Evolutionary conservation across 1,139 yeast genomes (phyloP).

Genomic region (Zygosaccharomyces sapae): DNA sequence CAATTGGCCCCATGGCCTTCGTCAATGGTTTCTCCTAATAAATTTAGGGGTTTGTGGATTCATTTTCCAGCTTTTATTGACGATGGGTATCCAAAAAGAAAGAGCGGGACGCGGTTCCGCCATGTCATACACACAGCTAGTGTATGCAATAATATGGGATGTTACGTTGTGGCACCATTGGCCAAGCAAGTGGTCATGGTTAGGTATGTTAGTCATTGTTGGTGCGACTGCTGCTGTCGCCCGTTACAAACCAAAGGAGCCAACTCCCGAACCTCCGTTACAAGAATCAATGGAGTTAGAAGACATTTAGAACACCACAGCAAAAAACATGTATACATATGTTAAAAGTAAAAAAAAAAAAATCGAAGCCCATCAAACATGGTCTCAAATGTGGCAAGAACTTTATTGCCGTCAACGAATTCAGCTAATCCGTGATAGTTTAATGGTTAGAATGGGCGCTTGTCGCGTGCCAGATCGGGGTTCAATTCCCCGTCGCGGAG

Average conservation of each 20-base stretch:
- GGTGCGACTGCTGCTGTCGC: slow-evolving; percentile 63
- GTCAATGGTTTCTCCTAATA: slow-evolving; percentile 63
- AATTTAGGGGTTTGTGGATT: slow-evolving; percentile 75
- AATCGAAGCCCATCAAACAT: too few relatives aligned
- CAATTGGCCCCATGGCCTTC: slow-evolving; percentile 51
- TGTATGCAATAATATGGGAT: slow-evolving; percentile 81
- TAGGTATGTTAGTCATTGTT: slow-evolving; percentile 67
- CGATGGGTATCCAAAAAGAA: slow-evolving; percentile 82
- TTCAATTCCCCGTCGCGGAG: slow-evolving; percentile 41
- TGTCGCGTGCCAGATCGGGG: slow-evolving; percentile 41
- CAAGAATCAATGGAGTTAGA: slow-evolving; percentile 8
- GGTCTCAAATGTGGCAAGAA: too few relatives aligned
- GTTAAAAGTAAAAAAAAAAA: too few relatives aligned
- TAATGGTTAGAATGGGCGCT: slow-evolving; percentile 40
- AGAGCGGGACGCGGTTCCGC: slow-evolving; percentile 73
- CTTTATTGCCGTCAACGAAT: too few relatives aligned
- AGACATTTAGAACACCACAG: neutral
- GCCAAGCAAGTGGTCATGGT: slow-evolving; percentile 63
- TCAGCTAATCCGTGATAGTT: slow-evolving; percentile 35
- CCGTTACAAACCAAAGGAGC: slow-evolving; percentile 43
- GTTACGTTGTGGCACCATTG: slow-evolving; percentile 63
- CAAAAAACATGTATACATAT: neutral
- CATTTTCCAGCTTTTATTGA: slow-evolving; percentile 69
- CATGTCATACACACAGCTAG: slow-evolving; percentile 69
- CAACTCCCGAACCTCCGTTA: slow-evolving; percentile 8